phyloP scores from a whole-genome alignment of 371 early-diverging fungal genomes.

The Saksenaea oblongispora region DNA sequence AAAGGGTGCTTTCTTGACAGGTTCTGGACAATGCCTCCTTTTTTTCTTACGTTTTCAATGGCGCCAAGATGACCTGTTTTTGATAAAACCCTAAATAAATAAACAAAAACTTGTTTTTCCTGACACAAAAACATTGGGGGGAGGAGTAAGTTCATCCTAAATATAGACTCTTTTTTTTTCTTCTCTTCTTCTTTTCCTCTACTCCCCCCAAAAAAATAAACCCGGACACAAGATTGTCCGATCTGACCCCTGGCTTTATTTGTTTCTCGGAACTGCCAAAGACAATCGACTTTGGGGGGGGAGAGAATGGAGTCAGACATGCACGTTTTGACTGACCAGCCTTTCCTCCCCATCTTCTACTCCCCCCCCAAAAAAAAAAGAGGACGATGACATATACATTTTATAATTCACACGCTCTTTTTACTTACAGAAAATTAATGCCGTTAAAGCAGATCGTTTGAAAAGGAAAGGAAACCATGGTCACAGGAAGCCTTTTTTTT shows the following conservation, averaged over 20 bases:
- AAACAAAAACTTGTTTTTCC: not conserved
- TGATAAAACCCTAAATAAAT: not conserved
- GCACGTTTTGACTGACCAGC: not conserved
- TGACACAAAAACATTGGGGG: not conserved
- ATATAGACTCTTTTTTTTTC: not conserved
- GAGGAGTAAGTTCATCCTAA: not conserved
- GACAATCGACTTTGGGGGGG: not conserved
- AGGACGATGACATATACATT: not conserved
- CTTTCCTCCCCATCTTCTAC: too few relatives aligned
- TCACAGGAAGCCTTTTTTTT: too few relatives aligned
- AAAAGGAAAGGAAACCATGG: too few relatives aligned
- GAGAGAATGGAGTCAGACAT: too few relatives aligned
- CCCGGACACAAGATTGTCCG: not conserved
- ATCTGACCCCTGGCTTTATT: not conserved
- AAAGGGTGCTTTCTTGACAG: not conserved
- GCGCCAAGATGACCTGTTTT: not conserved
- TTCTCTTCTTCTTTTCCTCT: too few relatives aligned
- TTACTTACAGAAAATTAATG: not conserved
- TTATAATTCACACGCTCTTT: not conserved
- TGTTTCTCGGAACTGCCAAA: not conserved
- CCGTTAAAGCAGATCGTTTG: too few relatives aligned
- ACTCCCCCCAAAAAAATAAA: too few relatives aligned
- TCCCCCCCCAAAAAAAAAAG: too few relatives aligned
- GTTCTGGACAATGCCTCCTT: constrained; percentile 7
- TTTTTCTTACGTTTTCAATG: not conserved